Base-by-base conservation (phyloP, 345 rosid genomes). In the Erodium maritimum region DNA sequence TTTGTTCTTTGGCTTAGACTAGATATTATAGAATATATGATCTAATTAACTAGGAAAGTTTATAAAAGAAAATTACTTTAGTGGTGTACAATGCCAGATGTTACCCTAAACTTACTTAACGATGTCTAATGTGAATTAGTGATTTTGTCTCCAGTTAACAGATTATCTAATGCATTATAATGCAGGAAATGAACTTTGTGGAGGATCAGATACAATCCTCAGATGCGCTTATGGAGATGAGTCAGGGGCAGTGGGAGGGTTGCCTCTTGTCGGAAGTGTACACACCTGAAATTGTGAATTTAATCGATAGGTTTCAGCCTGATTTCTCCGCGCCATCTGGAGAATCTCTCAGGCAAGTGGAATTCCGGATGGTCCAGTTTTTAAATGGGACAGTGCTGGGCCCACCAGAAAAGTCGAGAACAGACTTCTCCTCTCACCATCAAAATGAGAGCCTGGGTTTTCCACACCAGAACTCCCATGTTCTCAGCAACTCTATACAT, bases 301-400 rank as follows among this genome's bases (percentile, higher is more conserved):
- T 86, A 22, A 80, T 78, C n/a, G 96, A 88, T 57, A 78, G 75
- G 69, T 74, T 73, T 14, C 89, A 87, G 71, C 96, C 98, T 55
- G 96, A 91, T 81, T 91, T 91, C 76, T 65, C 72, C n/a, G 82
- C 88, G 1, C 98, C 96, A 0, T 77, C 84, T 16, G 98, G 98
- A 56, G 95, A 91, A 75, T 91, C 98, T 48, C 85, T 91, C 12
- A 81, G 98, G 71, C 91, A 88, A 68, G 88, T 91, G 59, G 96
- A 88, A 67, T 88, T 86, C 61, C 79, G 98, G 61, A 82, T 86
- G 85, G 79, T 86, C 73, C 90, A 88, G 72, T 91, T 91, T 78
- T 70, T 91, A 61, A 88, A 86, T 56, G 73, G 70, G 13, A 81
- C 86, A 0, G 65, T 91, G 19, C 64, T 82, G 16, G 80, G 83